Base-by-base conservation (phyloP, 2,329 filamentous ascomycete genomes). In the Ascochyta viciae-villosae region DNA sequence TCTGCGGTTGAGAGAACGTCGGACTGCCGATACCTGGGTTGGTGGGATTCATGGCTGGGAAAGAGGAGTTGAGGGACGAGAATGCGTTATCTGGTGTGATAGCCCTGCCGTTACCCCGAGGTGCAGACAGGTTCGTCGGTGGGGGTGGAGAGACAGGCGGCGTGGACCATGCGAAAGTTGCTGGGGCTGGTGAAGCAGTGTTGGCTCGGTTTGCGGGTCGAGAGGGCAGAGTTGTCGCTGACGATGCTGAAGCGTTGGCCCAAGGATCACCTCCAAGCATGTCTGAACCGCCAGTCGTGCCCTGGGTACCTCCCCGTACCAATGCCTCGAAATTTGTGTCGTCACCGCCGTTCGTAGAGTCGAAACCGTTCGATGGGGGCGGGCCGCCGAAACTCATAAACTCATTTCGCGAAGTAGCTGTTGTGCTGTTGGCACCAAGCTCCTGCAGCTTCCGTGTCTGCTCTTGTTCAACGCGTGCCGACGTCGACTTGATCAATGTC, bases 381-480 rank as follows among this genome's bases (percentile, higher is more conserved):
- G 69, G 63, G 6, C 67, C 83, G n/a, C 86, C 86, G 68, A 91
- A 90, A 2, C 85, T 86, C 77, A 91, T 83, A 62, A 90, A 89
- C 65, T 91, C 88, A 41, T 89, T 87, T 63, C 77, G 85, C 4
- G 82, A 77, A 3, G 79, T 80, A 10, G 79, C 75, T n/a, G 76
- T 79, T 71, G 82, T 83, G 26, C 83, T 80, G 8, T 78, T 82
- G 1, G 88, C 86, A 0, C 87, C 86, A 7, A 98, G 82, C 67
- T 97, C 94, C 71, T 93, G 90, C 3, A 99, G 80, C 71, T 97
- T 98, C 68, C 87, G 88, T 6, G 85, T 89, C 68, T 98, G 95
- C 72, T 98, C 95, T 16, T 89, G 86, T 73, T 99, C 94, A 31
- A 99, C 90, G 52, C 88, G 87, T 16, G 83, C 79, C 0, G 92